These are phyloP conservation scores for Colletotrichum filicis DNA, from an alignment of 2,329 filamentous ascomycete species.

Conservation along the genomic window DNA sequence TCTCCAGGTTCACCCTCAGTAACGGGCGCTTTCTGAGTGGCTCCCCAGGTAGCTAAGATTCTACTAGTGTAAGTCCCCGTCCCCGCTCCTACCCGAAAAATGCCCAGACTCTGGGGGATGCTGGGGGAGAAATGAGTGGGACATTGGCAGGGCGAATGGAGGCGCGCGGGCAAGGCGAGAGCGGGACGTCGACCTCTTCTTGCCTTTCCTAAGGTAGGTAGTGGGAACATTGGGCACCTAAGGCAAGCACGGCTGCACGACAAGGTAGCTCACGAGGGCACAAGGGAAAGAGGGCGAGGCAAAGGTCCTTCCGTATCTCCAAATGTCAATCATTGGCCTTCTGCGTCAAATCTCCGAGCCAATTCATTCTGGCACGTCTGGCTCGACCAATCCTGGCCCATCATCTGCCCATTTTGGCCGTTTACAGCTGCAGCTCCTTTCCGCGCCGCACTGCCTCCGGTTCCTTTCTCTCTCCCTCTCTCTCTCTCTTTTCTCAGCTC, in stretches of 20 bases:
- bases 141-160: slow-evolving; percentile 5
- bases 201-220: slow-evolving; percentile 7
- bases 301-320: not conserved
- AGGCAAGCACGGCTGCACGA: not conserved
- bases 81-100: slow-evolving; percentile 16
- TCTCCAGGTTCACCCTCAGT: not conserved
- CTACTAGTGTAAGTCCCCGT: slow-evolving; percentile 6
- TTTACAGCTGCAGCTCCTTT: not conserved
- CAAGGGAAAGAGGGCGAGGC: not conserved
- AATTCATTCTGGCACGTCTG: not conserved
- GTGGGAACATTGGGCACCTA: slow-evolving; percentile 2
- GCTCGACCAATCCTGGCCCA: slow-evolving; percentile 17
- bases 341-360: slow-evolving; percentile 31
- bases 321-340: slow-evolving; percentile 26
- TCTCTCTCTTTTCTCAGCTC: not conserved
- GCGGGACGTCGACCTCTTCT: not conserved
- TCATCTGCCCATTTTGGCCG: slow-evolving; percentile 9
- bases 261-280: not conserved
- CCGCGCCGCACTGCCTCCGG: not conserved
- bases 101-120: slow-evolving; percentile 2
- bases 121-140: slow-evolving; percentile 14
- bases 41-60: not conserved
- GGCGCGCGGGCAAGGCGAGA: not conserved
- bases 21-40: not conserved
- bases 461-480: not conserved